Conservation (phyloP, 768 basidiomycete genomes). For the Pleurotus eryngii region DNA sequence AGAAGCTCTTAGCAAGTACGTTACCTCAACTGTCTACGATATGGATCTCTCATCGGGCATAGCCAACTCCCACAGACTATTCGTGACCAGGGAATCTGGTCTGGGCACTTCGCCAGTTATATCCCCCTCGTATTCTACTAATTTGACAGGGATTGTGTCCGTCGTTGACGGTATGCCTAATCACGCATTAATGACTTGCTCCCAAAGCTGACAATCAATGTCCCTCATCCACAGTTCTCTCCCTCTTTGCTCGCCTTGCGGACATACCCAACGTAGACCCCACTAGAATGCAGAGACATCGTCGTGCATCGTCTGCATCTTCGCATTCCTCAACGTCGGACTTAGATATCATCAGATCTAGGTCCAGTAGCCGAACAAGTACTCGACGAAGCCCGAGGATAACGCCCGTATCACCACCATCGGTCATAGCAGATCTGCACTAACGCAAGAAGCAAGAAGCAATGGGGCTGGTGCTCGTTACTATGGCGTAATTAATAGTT, state of each 20-base stretch:
- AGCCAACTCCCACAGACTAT: conserved; percentile 81
- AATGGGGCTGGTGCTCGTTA: too few relatives aligned
- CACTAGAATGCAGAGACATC: conserved; percentile 72
- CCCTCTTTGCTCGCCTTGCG: conserved; percentile 73
- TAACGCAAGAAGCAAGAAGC: too few relatives aligned
- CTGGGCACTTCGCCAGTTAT: conserved; percentile 41
- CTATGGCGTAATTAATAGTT: too few relatives aligned
- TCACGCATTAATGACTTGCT: background rate
- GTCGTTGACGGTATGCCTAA: conserved; percentile 68
- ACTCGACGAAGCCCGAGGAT: conserved; percentile 31
- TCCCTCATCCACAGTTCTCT: conserved; percentile 50
- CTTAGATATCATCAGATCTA: conserved; percentile 33
- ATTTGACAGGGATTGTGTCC: conserved; percentile 74
- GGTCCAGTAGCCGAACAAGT: conserved; percentile 40
- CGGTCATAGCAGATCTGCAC: too few relatives aligned
- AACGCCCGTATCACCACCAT: conserved; percentile 9
- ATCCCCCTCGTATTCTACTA: conserved; percentile 39
- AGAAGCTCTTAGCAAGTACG: conserved; percentile 82
- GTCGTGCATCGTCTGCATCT: conserved; percentile 73
- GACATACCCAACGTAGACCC: conserved; percentile 76
- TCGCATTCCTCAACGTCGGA: conserved; percentile 48
- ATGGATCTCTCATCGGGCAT: background rate
- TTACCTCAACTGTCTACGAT: conserved; percentile 9
- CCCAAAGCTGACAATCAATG: background rate
- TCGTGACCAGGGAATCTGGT: conserved; percentile 63